These are phyloP conservation scores for Talaromyces thailandensis DNA, from an alignment of 495 filamentous ascomycete genomes.

Conservation along the genomic window DNA sequence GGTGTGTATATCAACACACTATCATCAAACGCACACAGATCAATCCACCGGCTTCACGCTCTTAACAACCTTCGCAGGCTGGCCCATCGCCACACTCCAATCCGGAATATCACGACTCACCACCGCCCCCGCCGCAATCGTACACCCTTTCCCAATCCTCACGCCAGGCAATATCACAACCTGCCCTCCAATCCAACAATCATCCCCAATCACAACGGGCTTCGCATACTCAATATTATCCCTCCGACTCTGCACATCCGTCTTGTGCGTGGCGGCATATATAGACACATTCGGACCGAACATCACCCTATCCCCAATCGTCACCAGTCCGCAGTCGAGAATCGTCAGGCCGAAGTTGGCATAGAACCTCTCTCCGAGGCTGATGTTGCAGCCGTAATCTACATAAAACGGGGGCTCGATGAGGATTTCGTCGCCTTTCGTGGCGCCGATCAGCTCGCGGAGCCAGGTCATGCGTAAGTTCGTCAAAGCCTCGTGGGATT, in stretches of 20 bases:
- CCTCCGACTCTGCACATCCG: slow-evolving; percentile 26
- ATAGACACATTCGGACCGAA: slow-evolving; percentile 38
- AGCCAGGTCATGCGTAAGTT: slow-evolving; percentile 13
- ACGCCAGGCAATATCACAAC: slow-evolving; percentile 36
- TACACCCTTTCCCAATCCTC: slow-evolving; percentile 33
- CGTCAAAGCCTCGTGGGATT: slow-evolving; percentile 11
- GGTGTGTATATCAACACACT: too few species aligned
- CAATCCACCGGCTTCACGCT: slow-evolving; percentile 20
- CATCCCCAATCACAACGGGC: slow-evolving; percentile 29
- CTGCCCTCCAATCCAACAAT: slow-evolving; percentile 39
- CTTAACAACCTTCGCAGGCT: slow-evolving; percentile 27
- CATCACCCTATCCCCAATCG: slow-evolving; percentile 31
- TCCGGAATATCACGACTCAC: slow-evolving; percentile 32
- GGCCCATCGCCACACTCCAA: slow-evolving; percentile 29
- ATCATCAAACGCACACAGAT: too few species aligned
- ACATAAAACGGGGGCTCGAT: slow-evolving; percentile 38
- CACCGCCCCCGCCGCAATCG: slow-evolving; percentile 35
- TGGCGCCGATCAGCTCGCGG: slow-evolving; percentile 18
- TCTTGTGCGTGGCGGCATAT: slow-evolving; percentile 36
- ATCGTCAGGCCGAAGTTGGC: slow-evolving; percentile 36
- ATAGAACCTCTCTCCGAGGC: slow-evolving; percentile 30
- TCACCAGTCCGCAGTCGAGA: slow-evolving; percentile 35
- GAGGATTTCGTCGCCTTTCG: slow-evolving; percentile 43
- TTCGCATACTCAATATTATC: slow-evolving; percentile 27
- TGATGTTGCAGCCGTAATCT: slow-evolving; percentile 38